These are phyloP conservation scores for Boletus tomentosulus DNA, from an alignment of 768 basidiomycete species.

Conservation along the genomic window DNA sequence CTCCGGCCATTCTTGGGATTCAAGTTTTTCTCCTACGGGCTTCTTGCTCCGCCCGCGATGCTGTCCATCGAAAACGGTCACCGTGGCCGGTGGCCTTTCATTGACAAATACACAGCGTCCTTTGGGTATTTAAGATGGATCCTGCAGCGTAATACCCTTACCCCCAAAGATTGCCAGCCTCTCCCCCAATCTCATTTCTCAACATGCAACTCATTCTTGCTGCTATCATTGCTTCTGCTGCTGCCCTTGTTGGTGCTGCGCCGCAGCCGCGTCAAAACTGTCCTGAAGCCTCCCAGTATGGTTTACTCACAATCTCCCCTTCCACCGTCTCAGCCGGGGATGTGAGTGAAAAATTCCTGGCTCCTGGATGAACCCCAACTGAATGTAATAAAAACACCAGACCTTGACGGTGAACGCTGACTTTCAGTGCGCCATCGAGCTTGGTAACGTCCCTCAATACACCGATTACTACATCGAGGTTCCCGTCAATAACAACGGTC, in stretches of 20 bases:
- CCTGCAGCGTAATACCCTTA: neutral
- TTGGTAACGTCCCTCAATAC: slow-evolving; percentile 18
- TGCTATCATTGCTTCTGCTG: slow-evolving; percentile 6
- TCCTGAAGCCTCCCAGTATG: slow-evolving; percentile 20
- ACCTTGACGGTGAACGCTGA: slow-evolving; percentile 17
- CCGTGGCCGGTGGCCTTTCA: neutral
- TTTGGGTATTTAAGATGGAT: slow-evolving; percentile 8
- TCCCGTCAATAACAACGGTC: slow-evolving; percentile 28
- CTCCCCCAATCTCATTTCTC: neutral
- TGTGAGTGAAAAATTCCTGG: slow-evolving; percentile 7
- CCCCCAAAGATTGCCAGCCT: neutral
- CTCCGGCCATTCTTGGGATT: neutral
- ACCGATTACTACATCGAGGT: slow-evolving; percentile 34
- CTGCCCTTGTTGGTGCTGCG: slow-evolving; percentile 13
- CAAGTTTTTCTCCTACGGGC: slow-evolving; percentile 1
- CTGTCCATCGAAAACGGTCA: neutral
- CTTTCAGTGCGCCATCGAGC: slow-evolving; percentile 26
- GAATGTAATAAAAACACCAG: slow-evolving; percentile 10
- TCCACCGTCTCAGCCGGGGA: slow-evolving; percentile 22
- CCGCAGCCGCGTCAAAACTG: slow-evolving; percentile 22
- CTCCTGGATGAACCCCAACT: neutral
- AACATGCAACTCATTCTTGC: slow-evolving; percentile 18
- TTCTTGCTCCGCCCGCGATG: neutral
- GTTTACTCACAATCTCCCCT: slow-evolving; percentile 17
- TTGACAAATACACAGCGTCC: neutral